A percentile compares a stretch with the other conserved stretches of the same genome.
These are phyloP conservation scores for Theileria orientalis DNA, from an alignment of 169 alveolate species.

Conservation along the genomic window DNA sequence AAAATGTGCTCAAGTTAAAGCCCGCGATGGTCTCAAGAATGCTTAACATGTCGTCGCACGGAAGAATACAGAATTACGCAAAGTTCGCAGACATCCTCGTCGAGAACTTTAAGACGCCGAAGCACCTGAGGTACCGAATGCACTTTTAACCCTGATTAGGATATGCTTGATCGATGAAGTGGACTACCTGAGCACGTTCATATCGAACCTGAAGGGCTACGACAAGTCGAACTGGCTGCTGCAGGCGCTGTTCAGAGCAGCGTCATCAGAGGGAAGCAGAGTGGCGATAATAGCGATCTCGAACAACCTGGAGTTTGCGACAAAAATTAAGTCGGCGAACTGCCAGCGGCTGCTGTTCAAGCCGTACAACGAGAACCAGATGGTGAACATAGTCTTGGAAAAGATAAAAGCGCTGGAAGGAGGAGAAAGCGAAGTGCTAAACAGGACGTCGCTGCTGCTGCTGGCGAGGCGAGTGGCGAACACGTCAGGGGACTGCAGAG, in stretches of 20 bases:
- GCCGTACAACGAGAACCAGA: constrained; percentile 60
- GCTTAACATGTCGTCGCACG: constrained; percentile 16
- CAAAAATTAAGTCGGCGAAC: constrained; percentile 33
- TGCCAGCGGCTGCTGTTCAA: constrained; percentile 45
- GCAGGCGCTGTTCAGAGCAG: constrained; percentile 52
- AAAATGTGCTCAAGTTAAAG: constrained; percentile 16
- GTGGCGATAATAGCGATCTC: constrained; percentile 54
- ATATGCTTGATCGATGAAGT: constrained; percentile 57
- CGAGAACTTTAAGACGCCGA: constrained; percentile 1
- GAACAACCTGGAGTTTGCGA: constrained; percentile 57
- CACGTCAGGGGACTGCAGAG: constrained; percentile 61
- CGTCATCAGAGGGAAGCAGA: constrained; percentile 30
- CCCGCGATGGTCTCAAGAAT: neutral
- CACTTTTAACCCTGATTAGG: neutral
- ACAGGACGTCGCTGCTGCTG: constrained; percentile 48
- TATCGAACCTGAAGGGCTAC: neutral
- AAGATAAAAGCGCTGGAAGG: constrained; percentile 32
- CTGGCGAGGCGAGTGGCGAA: constrained; percentile 64
- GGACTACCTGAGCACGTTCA: constrained; percentile 42
- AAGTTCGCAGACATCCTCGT: constrained; percentile 1
- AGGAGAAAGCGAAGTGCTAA: constrained; percentile 26
- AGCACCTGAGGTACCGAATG: neutral
- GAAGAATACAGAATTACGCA: neutral
- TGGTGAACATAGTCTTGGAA: constrained; percentile 48
- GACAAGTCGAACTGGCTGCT: constrained; percentile 53